These are phyloP conservation scores for Terana coerulea DNA, from an alignment of 768 basidiomycete genomes.

Conservation along the genomic window DNA sequence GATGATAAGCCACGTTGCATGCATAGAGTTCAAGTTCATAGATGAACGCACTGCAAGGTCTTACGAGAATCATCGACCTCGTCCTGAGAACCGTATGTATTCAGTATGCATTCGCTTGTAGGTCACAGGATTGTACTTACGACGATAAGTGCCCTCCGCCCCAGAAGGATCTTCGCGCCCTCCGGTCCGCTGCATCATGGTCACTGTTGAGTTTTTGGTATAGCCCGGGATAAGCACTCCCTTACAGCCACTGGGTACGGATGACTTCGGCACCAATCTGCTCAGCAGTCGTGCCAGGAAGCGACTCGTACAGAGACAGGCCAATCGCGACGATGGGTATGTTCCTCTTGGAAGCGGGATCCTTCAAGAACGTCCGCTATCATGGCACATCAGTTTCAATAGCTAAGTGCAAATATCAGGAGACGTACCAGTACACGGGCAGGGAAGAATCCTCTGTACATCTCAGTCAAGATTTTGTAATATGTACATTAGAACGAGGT, in stretches of 20 bases:
- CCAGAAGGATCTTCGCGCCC: conserved; percentile 66
- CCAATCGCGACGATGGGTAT: conserved; percentile 97
- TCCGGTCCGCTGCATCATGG: conserved; percentile 54
- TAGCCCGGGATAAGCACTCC: conserved; percentile 13
- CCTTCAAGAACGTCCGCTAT: conserved; percentile 83
- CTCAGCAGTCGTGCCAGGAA: conserved; percentile 70
- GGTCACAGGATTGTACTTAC: conserved; percentile 38
- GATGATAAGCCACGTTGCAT: background rate
- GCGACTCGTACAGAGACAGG: conserved; percentile 88
- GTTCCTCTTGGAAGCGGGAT: conserved; percentile 62
- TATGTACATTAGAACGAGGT: conserved; percentile 4
- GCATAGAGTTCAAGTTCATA: too few relatives aligned
- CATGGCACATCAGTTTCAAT: conserved; percentile 3
- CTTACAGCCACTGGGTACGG: conserved; percentile 95
- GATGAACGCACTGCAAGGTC: conserved; percentile 70
- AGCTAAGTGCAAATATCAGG: too few relatives aligned
- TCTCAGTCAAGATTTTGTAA: conserved; percentile 14
- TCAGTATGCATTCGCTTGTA: background rate
- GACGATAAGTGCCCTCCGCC: conserved; percentile 78
- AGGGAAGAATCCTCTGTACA: conserved; percentile 86
- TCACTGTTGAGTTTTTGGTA: background rate
- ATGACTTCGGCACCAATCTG: conserved; percentile 82
- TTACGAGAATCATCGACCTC: conserved; percentile 88
- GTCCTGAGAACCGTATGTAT: conserved; percentile 44
- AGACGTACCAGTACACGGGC: conserved; percentile 76